A percentile compares a stretch with the other conserved stretches of the same genome.
These are phyloP conservation scores for Apiotrichum veenhuisii DNA, from an alignment of 1,284 basidiomycete genomes.

Conservation along the genomic window DNA sequence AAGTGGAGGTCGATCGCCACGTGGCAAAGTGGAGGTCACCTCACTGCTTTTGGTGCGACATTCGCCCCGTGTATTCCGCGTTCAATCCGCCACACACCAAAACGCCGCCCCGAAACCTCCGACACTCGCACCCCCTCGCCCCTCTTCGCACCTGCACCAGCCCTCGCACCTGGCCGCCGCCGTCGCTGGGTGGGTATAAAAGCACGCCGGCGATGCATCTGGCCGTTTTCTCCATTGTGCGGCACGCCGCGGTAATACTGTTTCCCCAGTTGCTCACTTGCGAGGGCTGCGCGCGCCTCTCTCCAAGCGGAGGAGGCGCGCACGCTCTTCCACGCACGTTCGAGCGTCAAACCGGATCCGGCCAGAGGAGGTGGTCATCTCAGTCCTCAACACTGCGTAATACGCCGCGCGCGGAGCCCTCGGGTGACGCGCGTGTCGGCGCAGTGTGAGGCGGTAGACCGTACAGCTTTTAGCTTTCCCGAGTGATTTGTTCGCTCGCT, in stretches of 20 bases:
- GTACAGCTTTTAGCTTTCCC: constrained; percentile 24
- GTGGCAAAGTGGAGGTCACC: no score
- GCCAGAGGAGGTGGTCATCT: constrained; percentile 34
- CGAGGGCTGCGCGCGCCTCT: not conserved
- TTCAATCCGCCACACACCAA: not conserved
- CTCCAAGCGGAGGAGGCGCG: no score
- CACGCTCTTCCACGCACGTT: constrained; percentile 19
- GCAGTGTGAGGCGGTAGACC: constrained; percentile 39
- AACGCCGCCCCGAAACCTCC: not conserved
- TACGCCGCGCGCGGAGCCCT: not conserved
- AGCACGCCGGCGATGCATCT: not conserved
- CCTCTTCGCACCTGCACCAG: not conserved
- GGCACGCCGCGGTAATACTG: not conserved
- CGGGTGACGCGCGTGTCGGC: not conserved
- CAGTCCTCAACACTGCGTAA: constrained; percentile 28
- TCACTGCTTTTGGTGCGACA: no score
- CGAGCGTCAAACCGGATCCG: constrained; percentile 40
- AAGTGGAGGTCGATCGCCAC: no score
- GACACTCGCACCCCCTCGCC: not conserved
- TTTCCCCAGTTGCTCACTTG: not conserved
- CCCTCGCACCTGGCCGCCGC: not conserved
- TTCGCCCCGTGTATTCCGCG: no score
- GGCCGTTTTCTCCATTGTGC: not conserved
- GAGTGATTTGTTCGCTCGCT: not conserved
- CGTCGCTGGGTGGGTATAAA: not conserved